These are phyloP conservation scores for Bryoglossum gracile DNA, from an alignment of 495 filamentous ascomycete genomes.

Conservation along the genomic window DNA sequence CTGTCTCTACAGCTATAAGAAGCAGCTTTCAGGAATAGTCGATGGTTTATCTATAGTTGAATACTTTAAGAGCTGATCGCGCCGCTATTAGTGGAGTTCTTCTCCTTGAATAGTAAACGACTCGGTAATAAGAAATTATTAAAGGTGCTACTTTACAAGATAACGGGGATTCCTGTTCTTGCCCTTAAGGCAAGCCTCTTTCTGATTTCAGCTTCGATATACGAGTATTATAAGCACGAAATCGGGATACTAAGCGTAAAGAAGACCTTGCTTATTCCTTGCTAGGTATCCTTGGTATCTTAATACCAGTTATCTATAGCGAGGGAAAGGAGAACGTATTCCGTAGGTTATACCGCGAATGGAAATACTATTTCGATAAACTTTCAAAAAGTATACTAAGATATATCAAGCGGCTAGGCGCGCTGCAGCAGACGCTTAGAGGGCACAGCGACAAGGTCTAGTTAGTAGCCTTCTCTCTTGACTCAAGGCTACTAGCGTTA, in stretches of 20 bases:
- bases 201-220: slow-evolving; percentile 16
- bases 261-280: slow-evolving; percentile 33
- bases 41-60: background rate
- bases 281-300: background rate
- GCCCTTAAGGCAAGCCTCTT: slow-evolving; percentile 15
- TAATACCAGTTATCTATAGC: slow-evolving; percentile 25
- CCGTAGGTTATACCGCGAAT: slow-evolving; percentile 20
- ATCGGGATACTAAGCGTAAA: slow-evolving; percentile 24
- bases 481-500: slow-evolving; percentile 7
- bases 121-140: slow-evolving; percentile 14
- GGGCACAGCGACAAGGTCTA: slow-evolving; percentile 2
- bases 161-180: slow-evolving; percentile 11
- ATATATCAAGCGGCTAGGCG: slow-evolving; percentile 2
- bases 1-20: slow-evolving; percentile 9
- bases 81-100: slow-evolving; percentile 4
- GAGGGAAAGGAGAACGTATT: slow-evolving; percentile 31
- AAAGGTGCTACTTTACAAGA: slow-evolving; percentile 22
- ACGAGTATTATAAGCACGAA: slow-evolving; percentile 30
- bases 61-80: background rate
- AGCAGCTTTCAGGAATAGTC: slow-evolving; percentile 10
- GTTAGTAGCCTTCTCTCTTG: slow-evolving; percentile 1
- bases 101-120: slow-evolving; percentile 15
- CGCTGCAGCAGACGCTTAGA: slow-evolving; percentile 4
- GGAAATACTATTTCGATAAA: slow-evolving; percentile 6
- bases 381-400: slow-evolving; percentile 4